Conservation (phyloP, 2,329 filamentous ascomycete species). For the Claviceps fusiformis region DNA sequence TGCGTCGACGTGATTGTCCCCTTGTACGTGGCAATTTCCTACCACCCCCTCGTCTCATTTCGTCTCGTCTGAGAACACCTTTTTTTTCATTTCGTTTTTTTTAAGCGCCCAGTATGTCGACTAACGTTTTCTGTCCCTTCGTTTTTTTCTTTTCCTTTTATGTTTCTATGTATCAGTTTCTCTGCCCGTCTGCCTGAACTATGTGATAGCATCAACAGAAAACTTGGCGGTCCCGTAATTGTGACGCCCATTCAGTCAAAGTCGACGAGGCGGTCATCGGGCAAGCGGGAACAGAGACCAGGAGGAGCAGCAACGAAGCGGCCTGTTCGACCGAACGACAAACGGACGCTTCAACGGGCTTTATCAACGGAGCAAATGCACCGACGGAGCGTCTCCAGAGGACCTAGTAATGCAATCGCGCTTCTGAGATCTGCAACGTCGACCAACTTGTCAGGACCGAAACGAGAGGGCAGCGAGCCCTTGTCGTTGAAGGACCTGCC, state of each 20-base stretch:
- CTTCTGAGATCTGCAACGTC: conserved; percentile 57
- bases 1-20: conserved; percentile 70
- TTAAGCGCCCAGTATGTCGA: too few species aligned
- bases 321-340: conserved; percentile 24
- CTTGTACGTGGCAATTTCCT: conserved; percentile 40
- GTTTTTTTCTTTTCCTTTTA: too few species aligned
- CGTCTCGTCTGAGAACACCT: too few species aligned
- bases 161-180: conserved; percentile 35
- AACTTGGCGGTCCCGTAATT: conserved; percentile 59
- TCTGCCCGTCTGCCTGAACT: conserved; percentile 60
- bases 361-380: conserved; percentile 45
- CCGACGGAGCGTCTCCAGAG: conserved; percentile 40
- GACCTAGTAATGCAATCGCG: conserved; percentile 43
- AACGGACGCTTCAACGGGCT: conserved; percentile 47
- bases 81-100: too few species aligned
- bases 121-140: too few species aligned
- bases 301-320: conserved; percentile 39
- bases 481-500: conserved; percentile 35
- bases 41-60: too few species aligned
- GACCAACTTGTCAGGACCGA: conserved; percentile 44
- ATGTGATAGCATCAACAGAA: conserved; percentile 58
- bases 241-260: conserved; percentile 40
- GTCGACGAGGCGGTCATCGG: conserved; percentile 27
- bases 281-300: conserved; percentile 33
- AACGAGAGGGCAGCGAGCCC: conserved; percentile 54